phyloP scores from a whole-genome alignment of 495 filamentous ascomycete genomes.

The Penicillium lividum region DNA sequence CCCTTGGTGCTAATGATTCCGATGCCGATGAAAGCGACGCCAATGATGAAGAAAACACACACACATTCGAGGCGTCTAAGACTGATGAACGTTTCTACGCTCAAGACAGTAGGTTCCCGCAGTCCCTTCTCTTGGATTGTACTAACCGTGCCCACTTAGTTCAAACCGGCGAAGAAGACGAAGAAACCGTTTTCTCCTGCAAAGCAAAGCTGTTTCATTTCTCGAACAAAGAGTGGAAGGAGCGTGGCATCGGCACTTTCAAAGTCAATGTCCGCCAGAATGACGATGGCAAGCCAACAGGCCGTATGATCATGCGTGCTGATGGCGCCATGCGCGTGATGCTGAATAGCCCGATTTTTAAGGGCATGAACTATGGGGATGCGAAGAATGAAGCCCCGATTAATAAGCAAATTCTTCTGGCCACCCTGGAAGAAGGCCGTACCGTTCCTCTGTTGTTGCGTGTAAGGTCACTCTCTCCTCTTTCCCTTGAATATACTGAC shows the following conservation, averaged over 20 bases:
- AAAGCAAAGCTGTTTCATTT: conserved; percentile 79
- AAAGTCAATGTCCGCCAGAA: conserved; percentile 73
- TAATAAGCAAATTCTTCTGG: conserved; percentile 58
- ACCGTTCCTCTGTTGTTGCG: conserved; percentile 67
- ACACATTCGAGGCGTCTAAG: conserved; percentile 53
- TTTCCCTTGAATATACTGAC: conserved; percentile 12
- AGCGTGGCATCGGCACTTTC: conserved; percentile 78
- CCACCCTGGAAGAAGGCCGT: conserved; percentile 60
- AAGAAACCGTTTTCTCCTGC: conserved; percentile 59
- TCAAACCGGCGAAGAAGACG: conserved; percentile 73
- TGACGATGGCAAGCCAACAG: conserved; percentile 50
- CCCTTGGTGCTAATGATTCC: conserved; percentile 70
- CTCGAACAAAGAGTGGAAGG: conserved; percentile 76
- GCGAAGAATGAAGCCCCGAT: conserved; percentile 46
- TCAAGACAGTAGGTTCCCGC: conserved; percentile 59
- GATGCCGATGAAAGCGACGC: conserved; percentile 58
- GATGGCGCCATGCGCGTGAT: conserved; percentile 84
- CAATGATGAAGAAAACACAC: conserved; percentile 39
- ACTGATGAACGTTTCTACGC: conserved; percentile 67
- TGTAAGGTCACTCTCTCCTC: conserved; percentile 48
- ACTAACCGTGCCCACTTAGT: neutral
- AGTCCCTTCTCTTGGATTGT: neutral
- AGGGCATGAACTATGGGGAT: conserved; percentile 71
- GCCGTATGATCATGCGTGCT: conserved; percentile 83
- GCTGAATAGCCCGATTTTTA: conserved; percentile 75